phyloP scores from a whole-genome alignment of 306 rosid genomes.

The Corylus heterophylla region DNA sequence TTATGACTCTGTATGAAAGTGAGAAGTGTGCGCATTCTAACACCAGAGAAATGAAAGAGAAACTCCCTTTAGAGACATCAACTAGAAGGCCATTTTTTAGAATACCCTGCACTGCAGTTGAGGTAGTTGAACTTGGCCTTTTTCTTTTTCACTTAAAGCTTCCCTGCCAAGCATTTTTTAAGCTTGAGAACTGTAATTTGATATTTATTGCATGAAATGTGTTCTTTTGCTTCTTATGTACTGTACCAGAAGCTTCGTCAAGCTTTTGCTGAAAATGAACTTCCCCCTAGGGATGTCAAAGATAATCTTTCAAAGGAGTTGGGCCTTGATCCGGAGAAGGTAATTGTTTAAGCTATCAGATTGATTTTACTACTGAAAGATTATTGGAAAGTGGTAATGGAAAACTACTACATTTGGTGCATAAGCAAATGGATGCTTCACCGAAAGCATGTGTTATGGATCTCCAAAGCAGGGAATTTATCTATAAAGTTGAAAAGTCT shows the following conservation, averaged over 20 bases:
- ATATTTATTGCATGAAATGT: neutral
- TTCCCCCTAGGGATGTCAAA: conserved; percentile 73
- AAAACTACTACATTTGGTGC: neutral
- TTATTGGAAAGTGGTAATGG: neutral
- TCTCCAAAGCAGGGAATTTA: neutral
- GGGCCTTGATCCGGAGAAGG: conserved; percentile 82
- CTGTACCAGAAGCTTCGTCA: conserved; percentile 76
- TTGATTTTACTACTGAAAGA: conserved; percentile 6
- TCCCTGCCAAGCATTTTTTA: neutral
- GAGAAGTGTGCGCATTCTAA: conserved; percentile 42
- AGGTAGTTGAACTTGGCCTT: conserved; percentile 49
- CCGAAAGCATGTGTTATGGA: neutral
- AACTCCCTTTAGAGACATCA: conserved; percentile 31
- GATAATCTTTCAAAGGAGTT: conserved; percentile 73
- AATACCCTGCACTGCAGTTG: conserved; percentile 69
- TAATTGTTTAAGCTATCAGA: conserved; percentile 24
- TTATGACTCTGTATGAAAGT: conserved; percentile 76
- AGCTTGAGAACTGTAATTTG: neutral
- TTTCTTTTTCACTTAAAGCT: conserved; percentile 2
- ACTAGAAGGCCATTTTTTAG: conserved; percentile 60
- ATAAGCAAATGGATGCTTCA: neutral
- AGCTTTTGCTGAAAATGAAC: conserved; percentile 79
- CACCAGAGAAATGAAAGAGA: conserved; percentile 15
- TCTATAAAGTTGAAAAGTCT: neutral
- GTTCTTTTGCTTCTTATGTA: conserved; percentile 30